Percentiles rank a stretch among this genome's conserved stretches.
Evolutionary conservation across 257 asterid genomes (phyloP).

Genomic region (Rauvolfia tetraphylla): DNA sequence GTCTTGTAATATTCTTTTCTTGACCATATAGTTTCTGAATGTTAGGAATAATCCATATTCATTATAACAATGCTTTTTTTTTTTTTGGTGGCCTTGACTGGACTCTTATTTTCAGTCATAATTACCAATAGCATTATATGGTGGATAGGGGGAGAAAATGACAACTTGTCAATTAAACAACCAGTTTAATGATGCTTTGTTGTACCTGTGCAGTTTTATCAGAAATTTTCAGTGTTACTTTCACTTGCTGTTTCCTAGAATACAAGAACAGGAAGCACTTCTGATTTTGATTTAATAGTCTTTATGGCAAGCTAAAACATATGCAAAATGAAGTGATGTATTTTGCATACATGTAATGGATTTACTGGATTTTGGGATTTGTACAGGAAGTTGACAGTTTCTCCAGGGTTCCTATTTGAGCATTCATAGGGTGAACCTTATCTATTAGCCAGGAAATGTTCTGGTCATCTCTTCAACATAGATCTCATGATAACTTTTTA

Average conservation of each 20-base stretch:
- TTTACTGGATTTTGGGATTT: not conserved
- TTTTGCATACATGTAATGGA: not conserved
- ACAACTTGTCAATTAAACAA: not conserved
- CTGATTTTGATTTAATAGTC: not conserved
- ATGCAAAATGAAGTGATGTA: not conserved
- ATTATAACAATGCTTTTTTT: not conserved
- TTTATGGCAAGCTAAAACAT: not conserved
- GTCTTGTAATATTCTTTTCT: not conserved
- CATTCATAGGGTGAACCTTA: not conserved
- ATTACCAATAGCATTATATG: not conserved
- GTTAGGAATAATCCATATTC: too few species aligned
- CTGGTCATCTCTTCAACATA: not conserved
- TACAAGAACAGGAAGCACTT: not conserved
- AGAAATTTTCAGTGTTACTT: not conserved
- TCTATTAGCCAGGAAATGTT: not conserved
- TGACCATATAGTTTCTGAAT: not conserved
- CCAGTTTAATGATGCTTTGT: not conserved
- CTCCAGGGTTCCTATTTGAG: not conserved
- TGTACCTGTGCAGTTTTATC: not conserved
- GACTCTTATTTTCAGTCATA: not conserved
- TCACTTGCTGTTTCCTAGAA: not conserved
- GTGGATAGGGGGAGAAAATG: not conserved
- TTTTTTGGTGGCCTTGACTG: not conserved
- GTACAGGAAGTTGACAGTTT: not conserved
- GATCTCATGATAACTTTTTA: not conserved